Evolutionary conservation across 2,329 filamentous ascomycete species (phyloP).

Genomic region (Diplodia sapinea): DNA sequence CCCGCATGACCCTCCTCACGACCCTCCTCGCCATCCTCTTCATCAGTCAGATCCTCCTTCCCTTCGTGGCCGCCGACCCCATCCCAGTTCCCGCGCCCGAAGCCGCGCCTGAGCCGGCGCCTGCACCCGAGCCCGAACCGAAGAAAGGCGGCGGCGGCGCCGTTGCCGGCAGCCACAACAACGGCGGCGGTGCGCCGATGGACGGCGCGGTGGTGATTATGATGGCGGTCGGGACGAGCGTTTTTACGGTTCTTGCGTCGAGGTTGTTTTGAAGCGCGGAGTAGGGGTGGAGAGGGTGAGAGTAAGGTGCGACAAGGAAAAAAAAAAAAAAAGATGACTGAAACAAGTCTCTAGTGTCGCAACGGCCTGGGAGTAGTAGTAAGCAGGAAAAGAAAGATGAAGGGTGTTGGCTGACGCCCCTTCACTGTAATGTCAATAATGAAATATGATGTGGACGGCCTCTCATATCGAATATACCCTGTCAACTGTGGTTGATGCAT

Average conservation of each 20-base stretch:
- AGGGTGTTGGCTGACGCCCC: neutral
- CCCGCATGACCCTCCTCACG: neutral
- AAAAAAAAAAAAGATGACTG: neutral
- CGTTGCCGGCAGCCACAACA: neutral
- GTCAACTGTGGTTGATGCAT: neutral
- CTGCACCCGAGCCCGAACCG: constrained; percentile 1
- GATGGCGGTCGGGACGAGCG: constrained; percentile 10
- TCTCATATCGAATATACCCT: neutral
- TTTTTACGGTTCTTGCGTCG: constrained; percentile 7
- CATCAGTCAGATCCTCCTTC: constrained; percentile 8
- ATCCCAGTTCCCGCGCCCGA: neutral
- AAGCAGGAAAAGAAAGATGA: neutral
- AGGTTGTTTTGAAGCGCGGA: neutral
- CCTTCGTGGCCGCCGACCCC: constrained; percentile 15
- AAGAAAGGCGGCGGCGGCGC: neutral
- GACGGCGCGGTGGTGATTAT: neutral
- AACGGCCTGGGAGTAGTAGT: neutral
- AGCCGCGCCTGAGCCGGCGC: neutral
- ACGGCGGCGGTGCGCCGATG: neutral
- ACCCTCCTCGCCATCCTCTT: constrained; percentile 11
- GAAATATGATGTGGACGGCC: neutral
- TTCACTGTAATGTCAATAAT: neutral
- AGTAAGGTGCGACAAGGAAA: neutral
- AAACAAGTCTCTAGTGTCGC: no score
- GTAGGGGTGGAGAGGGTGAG: neutral